phyloP scores from a whole-genome alignment of 768 basidiomycete genomes.

The Goffeauzyma gilvescens region DNA sequence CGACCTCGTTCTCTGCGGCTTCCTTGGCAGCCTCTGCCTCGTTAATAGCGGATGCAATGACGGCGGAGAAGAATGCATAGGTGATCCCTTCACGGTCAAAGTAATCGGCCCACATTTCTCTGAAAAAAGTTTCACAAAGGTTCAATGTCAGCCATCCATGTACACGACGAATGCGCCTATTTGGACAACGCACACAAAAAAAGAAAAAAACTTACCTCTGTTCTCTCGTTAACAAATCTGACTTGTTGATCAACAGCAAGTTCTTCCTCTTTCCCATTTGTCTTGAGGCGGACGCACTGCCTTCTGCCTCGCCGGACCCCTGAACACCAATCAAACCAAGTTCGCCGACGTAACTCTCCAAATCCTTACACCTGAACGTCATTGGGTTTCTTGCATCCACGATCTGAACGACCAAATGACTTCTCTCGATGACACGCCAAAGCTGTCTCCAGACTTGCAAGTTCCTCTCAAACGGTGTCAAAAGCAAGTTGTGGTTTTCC shows the following conservation, averaged over 20 bases:
- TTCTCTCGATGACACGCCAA: slow-evolving; percentile 91
- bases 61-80: slow-evolving; percentile 91
- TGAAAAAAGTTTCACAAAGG: too few species aligned
- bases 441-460: slow-evolving; percentile 74
- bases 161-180: not conserved
- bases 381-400: slow-evolving; percentile 93
- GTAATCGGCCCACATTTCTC: slow-evolving; percentile 68
- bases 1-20: slow-evolving; percentile 37
- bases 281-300: too few species aligned
- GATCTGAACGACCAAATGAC: slow-evolving; percentile 89
- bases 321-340: slow-evolving; percentile 34
- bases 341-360: slow-evolving; percentile 72
- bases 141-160: not conserved
- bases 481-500: slow-evolving; percentile 62
- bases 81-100: slow-evolving; percentile 27
- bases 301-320: slow-evolving; percentile 40
- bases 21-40: slow-evolving; percentile 46
- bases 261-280: slow-evolving; percentile 47
- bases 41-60: slow-evolving; percentile 65
- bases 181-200: not conserved
- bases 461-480: slow-evolving; percentile 96
- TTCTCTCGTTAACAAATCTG: slow-evolving; percentile 66
- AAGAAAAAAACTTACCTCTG: slow-evolving; percentile 46
- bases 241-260: slow-evolving; percentile 81
- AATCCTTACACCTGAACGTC: slow-evolving; percentile 78